phyloP scores from a whole-genome alignment of 805 yeast genomes.

The Yarrowia yakushimensis region DNA sequence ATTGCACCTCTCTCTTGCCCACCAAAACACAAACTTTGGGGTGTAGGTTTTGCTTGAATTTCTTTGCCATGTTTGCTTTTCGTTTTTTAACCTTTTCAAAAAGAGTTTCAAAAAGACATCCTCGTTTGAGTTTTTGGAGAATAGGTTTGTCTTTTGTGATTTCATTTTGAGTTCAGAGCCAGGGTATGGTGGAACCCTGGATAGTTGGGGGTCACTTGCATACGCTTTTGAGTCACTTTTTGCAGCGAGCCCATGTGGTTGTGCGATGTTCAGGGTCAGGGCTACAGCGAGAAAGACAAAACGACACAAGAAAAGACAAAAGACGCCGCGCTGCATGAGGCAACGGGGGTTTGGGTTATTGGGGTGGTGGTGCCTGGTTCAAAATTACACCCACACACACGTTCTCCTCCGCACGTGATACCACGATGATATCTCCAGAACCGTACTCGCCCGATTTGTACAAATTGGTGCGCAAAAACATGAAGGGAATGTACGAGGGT shows the following conservation, averaged over 20 bases:
- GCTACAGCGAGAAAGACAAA: no score
- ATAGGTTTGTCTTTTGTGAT: no score
- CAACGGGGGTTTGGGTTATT: no score
- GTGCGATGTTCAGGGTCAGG: not conserved
- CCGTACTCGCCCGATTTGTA: conserved; percentile 28
- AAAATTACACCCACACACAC: not conserved
- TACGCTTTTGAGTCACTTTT: no score
- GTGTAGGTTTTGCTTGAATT: not conserved
- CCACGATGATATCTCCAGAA: not conserved
- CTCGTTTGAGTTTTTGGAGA: not conserved
- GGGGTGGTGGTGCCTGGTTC: not conserved
- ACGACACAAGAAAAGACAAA: no score
- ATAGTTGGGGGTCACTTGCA: not conserved
- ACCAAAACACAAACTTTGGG: not conserved
- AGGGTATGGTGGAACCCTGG: not conserved
- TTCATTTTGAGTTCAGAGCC: not conserved
- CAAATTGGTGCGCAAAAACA: conserved; percentile 29
- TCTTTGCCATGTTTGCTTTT: not conserved
- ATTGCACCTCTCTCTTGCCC: not conserved
- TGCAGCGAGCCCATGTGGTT: no score
- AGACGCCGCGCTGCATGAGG: no score
- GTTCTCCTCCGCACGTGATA: not conserved
- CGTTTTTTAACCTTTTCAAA: not conserved
- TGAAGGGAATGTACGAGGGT: conserved; percentile 31
- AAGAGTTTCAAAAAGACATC: not conserved